Conservation (phyloP, 495 filamentous ascomycete species). For the Penicillium paxilli region DNA sequence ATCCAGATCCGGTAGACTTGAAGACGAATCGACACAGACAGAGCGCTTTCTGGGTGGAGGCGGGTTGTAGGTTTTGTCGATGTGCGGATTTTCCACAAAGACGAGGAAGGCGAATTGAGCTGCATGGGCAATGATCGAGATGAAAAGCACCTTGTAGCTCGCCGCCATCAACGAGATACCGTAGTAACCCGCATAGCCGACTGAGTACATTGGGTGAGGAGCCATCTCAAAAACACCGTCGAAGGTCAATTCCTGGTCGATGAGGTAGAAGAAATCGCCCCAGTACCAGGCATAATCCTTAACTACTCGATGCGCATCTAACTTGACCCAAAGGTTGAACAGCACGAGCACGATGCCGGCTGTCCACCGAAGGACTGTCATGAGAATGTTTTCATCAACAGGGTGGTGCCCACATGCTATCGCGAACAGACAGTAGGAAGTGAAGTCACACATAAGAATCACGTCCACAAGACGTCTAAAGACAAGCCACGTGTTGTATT, state of each 20-base stretch:
- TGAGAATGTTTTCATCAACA: constrained; percentile 62
- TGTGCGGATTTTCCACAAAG: constrained; percentile 92
- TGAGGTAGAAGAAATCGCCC: constrained; percentile 99
- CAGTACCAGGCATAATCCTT: constrained; percentile 99
- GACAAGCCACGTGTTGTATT: constrained; percentile 98
- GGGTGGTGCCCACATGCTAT: constrained; percentile 81
- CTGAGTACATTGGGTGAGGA: constrained; percentile 98
- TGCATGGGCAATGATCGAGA: constrained; percentile 92
- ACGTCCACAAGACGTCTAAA: constrained; percentile 93
- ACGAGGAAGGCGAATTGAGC: constrained; percentile 91
- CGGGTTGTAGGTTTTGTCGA: constrained; percentile 96
- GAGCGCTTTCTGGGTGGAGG: constrained; percentile 71
- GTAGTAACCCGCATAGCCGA: constrained; percentile 97
- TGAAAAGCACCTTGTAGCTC: constrained; percentile 94
- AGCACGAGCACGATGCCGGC: constrained; percentile 76
- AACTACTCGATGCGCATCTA: constrained; percentile 97
- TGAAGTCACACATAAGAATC: constrained; percentile 98
- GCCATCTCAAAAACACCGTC: constrained; percentile 99
- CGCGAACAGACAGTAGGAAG: constrained; percentile 93
- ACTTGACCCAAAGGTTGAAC: constrained; percentile 98
- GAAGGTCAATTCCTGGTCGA: constrained; percentile 96
- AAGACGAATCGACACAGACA: constrained; percentile 37
- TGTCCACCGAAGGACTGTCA: constrained; percentile 77
- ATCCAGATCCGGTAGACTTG: constrained; percentile 35
- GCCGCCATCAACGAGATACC: constrained; percentile 98